Evolutionary conservation across 2,329 filamentous ascomycete species (phyloP), one percentile per base, ranked within the genome.

Genomic region (Aspergillus costaricaensis): DNA sequence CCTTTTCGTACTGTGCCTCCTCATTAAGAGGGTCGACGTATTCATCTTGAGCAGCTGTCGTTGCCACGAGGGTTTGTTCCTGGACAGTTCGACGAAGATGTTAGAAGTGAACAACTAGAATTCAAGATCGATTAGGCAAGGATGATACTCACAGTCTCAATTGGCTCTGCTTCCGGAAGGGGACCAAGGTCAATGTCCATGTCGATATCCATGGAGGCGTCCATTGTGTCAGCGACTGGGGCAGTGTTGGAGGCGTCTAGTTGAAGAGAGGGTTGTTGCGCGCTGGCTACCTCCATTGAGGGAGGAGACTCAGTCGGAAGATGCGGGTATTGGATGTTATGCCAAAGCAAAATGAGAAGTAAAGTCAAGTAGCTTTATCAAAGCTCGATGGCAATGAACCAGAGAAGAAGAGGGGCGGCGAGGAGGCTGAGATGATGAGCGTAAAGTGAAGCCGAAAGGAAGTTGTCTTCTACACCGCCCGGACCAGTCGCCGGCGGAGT

Each of bases 141-240:
- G 12, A 32, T 38, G 3, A 27, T 14, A 62, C 74, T 70, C 64
- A 76, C 75, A 21, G 66, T 64, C 51, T 74, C 69, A 58, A 76
- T 74, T 44, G 56, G 57, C 38, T 78, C 74, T 23, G 71, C 67
- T 12, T 78, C 77, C 8, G 77, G 80, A 36, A 84, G 81, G 3
- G 82, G 76, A 38, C 82, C 82, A 32, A 83, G 70, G 66, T 83
- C 82, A 65, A 91, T 80, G 68, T 88, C 89, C 87, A 91, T 90
- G 65, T 91, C 89, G 58, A 91, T 87, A 75, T 92, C 89, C 88
- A 91, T 82, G 60, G 67, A 67, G 38, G 65, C 65, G 55, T 77
- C 74, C 63, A 72, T 74, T 43, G 65, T 55, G 66, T 54, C 58
- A 32, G 27, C 19, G 19, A 21, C 41, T 5, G 32, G 32, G 21